Conservation (phyloP, 352 stramenopile genomes). For the Phytopythium ostracodes region DNA sequence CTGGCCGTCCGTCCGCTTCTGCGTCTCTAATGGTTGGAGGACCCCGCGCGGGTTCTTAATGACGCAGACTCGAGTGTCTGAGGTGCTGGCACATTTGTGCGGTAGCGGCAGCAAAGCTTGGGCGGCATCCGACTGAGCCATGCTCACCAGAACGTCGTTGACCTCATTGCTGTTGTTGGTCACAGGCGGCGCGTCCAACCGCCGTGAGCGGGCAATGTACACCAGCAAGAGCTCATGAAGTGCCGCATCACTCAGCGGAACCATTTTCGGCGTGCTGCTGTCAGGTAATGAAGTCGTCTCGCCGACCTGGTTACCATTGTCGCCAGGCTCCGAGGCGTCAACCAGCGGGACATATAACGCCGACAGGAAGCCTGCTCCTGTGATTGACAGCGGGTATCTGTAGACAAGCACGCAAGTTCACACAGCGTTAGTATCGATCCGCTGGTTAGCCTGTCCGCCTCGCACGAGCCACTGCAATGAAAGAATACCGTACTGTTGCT, state of each 20-base stretch:
- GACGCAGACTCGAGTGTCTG: slow-evolving; percentile 13
- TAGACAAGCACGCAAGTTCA: background rate
- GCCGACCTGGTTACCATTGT: background rate
- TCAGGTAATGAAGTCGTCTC: background rate
- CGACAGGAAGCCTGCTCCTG: background rate
- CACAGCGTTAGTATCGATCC: background rate
- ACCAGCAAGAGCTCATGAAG: slow-evolving; percentile 37
- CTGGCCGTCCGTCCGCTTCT: background rate
- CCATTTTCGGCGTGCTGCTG: slow-evolving; percentile 2
- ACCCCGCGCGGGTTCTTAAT: slow-evolving; percentile 27
- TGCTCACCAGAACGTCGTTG: slow-evolving; percentile 14
- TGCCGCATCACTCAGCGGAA: slow-evolving; percentile 13
- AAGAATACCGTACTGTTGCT: slow-evolving; percentile 22
- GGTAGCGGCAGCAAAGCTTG: slow-evolving; percentile 16
- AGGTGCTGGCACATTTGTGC: background rate
- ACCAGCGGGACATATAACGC: background rate
- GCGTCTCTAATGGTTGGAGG: slow-evolving; percentile 2
- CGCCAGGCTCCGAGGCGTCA: background rate
- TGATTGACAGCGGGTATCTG: slow-evolving; percentile 16
- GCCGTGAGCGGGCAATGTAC: slow-evolving; percentile 23
- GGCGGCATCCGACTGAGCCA: slow-evolving; percentile 29
- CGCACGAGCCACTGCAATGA: background rate
- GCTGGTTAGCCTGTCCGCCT: background rate
- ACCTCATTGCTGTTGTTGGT: background rate
- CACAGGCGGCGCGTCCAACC: background rate